A percentile compares a stretch with the other conserved stretches of the same genome.
phyloP scores from a whole-genome alignment of 139 green algal genomes.

The Eudorina sp. region DNA sequence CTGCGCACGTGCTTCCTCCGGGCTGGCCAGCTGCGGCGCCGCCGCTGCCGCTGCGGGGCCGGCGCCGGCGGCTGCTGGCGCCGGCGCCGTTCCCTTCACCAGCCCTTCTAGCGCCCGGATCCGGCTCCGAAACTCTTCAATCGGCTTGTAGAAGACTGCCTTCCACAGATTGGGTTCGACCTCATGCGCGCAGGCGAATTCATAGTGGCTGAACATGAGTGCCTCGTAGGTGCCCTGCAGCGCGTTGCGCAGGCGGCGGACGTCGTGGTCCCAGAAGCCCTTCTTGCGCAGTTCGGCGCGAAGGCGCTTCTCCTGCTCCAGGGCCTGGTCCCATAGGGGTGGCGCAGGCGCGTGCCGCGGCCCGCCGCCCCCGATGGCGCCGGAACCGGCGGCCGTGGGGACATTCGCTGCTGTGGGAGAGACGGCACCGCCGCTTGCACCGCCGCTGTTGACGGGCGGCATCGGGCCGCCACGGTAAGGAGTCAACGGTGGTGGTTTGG shows the following conservation, averaged over 20 bases:
- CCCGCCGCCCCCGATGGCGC: not conserved
- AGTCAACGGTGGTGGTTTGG: slow-evolving; percentile 19
- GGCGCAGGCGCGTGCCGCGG: not conserved
- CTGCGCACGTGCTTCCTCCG: slow-evolving; percentile 46
- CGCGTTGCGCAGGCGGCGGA: slow-evolving; percentile 62
- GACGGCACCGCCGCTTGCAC: not conserved
- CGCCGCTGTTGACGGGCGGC: not conserved
- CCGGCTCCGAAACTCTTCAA: slow-evolving; percentile 81
- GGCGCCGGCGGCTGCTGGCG: not conserved
- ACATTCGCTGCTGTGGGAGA: not conserved
- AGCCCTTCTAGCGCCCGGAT: slow-evolving; percentile 48
- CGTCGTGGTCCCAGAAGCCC: slow-evolving; percentile 73
- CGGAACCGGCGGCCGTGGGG: not conserved
- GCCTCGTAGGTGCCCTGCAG: slow-evolving; percentile 70
- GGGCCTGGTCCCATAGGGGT: slow-evolving; percentile 53
- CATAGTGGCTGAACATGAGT: slow-evolving; percentile 71
- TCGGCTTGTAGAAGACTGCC: slow-evolving; percentile 77
- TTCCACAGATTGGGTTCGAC: slow-evolving; percentile 82
- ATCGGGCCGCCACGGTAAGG: slow-evolving; percentile 23
- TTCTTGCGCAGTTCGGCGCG: slow-evolving; percentile 57
- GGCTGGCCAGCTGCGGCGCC: not conserved
- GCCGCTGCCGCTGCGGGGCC: not conserved
- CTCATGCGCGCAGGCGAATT: slow-evolving; percentile 57
- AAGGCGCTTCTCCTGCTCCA: slow-evolving; percentile 67
- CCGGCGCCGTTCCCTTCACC: not conserved